Evolutionary conservation across 2,329 filamentous ascomycete genomes (phyloP).

Genomic region (Penicillium sp.): DNA sequence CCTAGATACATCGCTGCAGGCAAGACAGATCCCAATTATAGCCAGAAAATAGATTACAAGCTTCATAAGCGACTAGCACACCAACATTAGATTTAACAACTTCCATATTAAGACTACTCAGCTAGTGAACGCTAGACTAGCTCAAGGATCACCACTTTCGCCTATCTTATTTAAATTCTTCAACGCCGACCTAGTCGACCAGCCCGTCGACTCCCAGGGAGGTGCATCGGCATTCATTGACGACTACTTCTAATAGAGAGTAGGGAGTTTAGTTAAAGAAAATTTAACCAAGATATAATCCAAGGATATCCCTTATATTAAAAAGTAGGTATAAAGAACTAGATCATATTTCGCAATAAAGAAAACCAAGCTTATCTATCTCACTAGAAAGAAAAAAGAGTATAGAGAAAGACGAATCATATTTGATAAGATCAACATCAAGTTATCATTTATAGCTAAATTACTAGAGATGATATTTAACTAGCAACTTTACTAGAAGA

Average conservation of each 20-base stretch:
- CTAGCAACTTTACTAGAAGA: background rate
- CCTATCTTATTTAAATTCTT: constrained; percentile 1
- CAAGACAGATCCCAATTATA: background rate
- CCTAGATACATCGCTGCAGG: background rate
- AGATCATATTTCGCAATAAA: constrained; percentile 1
- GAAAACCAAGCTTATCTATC: constrained; percentile 2
- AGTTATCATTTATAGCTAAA: background rate
- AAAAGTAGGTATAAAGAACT: background rate
- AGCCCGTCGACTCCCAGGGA: no score
- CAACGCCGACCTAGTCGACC: no score
- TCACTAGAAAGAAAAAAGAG: background rate
- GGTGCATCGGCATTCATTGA: no score
- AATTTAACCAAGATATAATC: background rate
- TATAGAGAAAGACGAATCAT: background rate
- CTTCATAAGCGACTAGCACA: constrained; percentile 1
- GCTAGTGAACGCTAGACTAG: background rate
- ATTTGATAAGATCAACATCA: background rate
- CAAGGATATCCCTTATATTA: background rate
- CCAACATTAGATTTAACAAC: constrained; percentile 1
- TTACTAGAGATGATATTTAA: background rate
- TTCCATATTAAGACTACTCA: background rate
- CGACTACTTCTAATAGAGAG: constrained; percentile 1
- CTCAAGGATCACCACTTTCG: background rate
- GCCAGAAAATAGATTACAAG: constrained; percentile 3
- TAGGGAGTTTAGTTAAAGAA: background rate